Evolutionary conservation across 1,139 yeast genomes (phyloP), one percentile per base, ranked within the genome.

Genomic region (Eremothecium gossypii): DNA sequence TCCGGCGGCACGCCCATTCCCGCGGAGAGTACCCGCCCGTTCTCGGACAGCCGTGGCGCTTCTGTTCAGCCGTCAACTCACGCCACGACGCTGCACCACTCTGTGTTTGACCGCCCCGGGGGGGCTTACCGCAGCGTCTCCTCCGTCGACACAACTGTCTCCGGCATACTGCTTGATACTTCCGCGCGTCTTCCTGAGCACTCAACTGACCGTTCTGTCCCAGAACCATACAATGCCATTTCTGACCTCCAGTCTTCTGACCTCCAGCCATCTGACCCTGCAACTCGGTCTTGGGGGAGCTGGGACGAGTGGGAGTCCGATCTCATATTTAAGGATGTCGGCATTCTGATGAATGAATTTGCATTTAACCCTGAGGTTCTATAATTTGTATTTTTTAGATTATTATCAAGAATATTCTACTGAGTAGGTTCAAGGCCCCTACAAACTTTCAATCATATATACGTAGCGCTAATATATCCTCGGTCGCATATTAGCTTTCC

Each of bases 281-380:
- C 12, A 11, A 5, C 35, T 7, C n/a, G n/a, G 5, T n/a, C 35
- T 5, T n/a, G 20, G 20, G 69, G 65, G 28, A 46, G 60, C 37
- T 63, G 64, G 49, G 72, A 67, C 41, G 66, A 65, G 38, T 73
- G 81, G 73, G 78, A 77, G 39, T 77, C 80, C 30, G 95, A 83
- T 45, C 64, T 80, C 53, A 73, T 86, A 10, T 86, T 95, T 89
- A 83, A 82, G 57, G 95, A 89, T 57, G 94, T 89, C 23, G 95
- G 86, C 50, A 71, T 84, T 41, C 84, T 89, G 46, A 86, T 89
- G 96, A 84, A 84, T 53, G 96, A 87, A 57, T 87, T 87, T 65
- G 97, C 96, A 8, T 87, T 89, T 67, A 85, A 83, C 38, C 65
- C 65, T 10, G 10, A n/a, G 6, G 35, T 32, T 11, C 35, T 29